Percentiles rank a stretch among this genome's conserved stretches.
phyloP scores from a whole-genome alignment of 1,284 basidiomycete species.

The Austroboletus niveus region DNA sequence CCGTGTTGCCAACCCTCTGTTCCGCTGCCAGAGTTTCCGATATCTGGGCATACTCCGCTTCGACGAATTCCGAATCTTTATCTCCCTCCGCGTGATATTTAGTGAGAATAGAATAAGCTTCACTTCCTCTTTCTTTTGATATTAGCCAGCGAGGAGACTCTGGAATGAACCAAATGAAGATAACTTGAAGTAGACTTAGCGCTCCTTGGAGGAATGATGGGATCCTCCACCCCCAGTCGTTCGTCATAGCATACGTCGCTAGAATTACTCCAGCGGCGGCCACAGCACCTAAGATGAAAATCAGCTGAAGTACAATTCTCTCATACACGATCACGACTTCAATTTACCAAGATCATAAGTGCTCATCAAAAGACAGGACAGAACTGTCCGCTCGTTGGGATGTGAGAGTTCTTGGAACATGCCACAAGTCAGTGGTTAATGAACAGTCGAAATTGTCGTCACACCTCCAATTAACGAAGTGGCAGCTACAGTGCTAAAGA shows the following conservation, averaged over 20 bases:
- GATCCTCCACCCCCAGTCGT: slow-evolving; percentile 42
- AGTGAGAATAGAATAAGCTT: slow-evolving; percentile 24
- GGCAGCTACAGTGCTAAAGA: slow-evolving; percentile 14
- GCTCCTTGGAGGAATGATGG: slow-evolving; percentile 42
- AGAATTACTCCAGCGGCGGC: slow-evolving; percentile 37
- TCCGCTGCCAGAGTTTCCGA: slow-evolving; percentile 29
- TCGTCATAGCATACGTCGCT: slow-evolving; percentile 47
- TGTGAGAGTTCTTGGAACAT: slow-evolving; percentile 16
- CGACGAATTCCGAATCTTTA: slow-evolving; percentile 16
- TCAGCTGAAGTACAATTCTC: background rate
- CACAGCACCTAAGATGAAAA: slow-evolving; percentile 6
- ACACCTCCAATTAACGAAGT: slow-evolving; percentile 16
- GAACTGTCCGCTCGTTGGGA: slow-evolving; percentile 17
- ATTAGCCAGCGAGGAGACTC: slow-evolving; percentile 63
- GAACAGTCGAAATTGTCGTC: background rate
- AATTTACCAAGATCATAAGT: slow-evolving; percentile 12
- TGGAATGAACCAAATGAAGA: slow-evolving; percentile 49
- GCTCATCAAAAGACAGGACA: slow-evolving; percentile 7
- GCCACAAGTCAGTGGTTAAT: background rate
- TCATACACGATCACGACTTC: background rate
- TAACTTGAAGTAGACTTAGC: slow-evolving; percentile 47
- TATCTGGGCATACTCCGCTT: slow-evolving; percentile 18
- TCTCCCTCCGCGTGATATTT: slow-evolving; percentile 22
- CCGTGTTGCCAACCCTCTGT: background rate
- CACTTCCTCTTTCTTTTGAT: slow-evolving; percentile 46